Base-by-base conservation (phyloP, 305 asterid species). In the Fraxinus nigra region DNA sequence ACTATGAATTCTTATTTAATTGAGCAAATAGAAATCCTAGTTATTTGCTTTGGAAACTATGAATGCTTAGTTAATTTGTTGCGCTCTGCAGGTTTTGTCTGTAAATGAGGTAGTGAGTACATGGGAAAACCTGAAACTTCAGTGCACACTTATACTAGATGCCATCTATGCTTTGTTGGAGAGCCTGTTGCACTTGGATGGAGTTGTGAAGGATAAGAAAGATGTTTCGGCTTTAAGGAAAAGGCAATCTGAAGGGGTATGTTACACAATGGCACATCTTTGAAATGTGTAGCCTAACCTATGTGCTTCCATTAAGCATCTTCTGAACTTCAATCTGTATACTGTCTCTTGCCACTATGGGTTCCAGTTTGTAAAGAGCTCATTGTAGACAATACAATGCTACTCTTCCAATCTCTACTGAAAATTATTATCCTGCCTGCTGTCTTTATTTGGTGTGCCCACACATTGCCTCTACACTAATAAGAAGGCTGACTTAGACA, bases 181-280 rank as follows among this genome's bases (percentile, higher is more conserved):
- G 80, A 89, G 90, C 86, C 90, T 94, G 75, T 83, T 90, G 76
- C 85, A 80, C 72, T 81, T 87, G 75, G 89, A 87, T 79, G 89
- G 80, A 80, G 84, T 78, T 80, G 89, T 80, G 78, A 88, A 87
- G 83, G 89, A 82, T 84, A 87, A 84, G 80, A 83, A 63, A 13
- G 78, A 75, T 30, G 78, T 82, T 80, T 37, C 76, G 82, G 83
- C 89, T 74, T 78, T 87, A 40, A 73, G 88, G 88, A 87, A 83
- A 72, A 80, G 51, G 70, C 82, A 86, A 78, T 85, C 90, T 63
- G 97, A 93, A 81, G 93, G 91, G 98, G 99, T 94, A 59, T 72
- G 16, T 69, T 84, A 34, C 79, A 63, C 77, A 38, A 56, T 76
- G 63, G 35, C 56, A 63, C 46, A 43, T 83, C 67, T 76, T 78